These are phyloP conservation scores for Camellia japonica DNA, from an alignment of 148 eudicot genomes.

Conservation along the genomic window DNA sequence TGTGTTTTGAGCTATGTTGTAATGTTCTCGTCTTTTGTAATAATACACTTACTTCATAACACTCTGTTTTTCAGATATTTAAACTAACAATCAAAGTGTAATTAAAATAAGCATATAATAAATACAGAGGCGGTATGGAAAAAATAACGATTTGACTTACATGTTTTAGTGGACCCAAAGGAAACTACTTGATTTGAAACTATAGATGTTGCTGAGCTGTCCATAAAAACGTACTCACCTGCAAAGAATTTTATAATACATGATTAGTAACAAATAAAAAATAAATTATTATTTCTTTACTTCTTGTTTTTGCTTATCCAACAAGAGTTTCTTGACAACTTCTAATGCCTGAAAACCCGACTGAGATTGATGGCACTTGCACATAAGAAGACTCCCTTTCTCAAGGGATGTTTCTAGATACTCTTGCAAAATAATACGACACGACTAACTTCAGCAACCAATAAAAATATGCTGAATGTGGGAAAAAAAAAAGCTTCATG, in stretches of 20 bases:
- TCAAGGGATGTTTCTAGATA: background rate
- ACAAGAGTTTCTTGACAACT: background rate
- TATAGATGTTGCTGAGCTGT: constrained; percentile 59
- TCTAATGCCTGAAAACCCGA: background rate
- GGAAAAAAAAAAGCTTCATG: too few species aligned
- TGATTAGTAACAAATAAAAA: background rate
- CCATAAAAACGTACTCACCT: constrained; percentile 93
- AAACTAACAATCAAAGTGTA: background rate
- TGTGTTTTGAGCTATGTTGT: too few species aligned
- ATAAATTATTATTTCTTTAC: background rate
- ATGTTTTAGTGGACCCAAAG: constrained; percentile 60
- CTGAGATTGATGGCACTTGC: background rate
- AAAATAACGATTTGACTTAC: constrained; percentile 46
- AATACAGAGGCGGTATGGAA: background rate
- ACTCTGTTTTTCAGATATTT: constrained; percentile 6
- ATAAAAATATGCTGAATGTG: background rate
- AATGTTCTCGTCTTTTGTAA: too few species aligned
- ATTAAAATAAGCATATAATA: constrained; percentile 7
- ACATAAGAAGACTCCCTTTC: background rate
- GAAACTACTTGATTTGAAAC: constrained; percentile 72
- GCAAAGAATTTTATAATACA: constrained; percentile 11
- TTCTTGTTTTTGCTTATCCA: background rate
- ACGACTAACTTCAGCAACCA: background rate
- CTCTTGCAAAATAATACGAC: background rate
- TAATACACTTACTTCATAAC: background rate